phyloP scores from a whole-genome alignment of 768 basidiomycete genomes.

The Amanita pallidorosea region DNA sequence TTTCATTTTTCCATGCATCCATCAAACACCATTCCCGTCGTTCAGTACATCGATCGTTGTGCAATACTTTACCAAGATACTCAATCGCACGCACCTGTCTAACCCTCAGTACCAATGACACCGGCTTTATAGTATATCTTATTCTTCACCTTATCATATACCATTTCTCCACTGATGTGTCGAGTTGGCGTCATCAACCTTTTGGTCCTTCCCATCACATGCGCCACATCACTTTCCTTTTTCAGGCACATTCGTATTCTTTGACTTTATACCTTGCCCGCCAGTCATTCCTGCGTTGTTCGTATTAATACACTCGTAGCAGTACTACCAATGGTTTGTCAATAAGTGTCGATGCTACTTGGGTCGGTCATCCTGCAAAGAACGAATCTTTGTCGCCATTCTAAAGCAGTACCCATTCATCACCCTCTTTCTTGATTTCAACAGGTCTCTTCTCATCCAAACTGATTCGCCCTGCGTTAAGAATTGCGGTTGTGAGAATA shows the following conservation, averaged over 20 bases:
- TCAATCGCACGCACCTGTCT: conserved; percentile 18
- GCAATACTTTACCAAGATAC: conserved; percentile 22
- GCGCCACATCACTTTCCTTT: conserved; percentile 5
- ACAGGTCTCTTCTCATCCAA: conserved; percentile 86
- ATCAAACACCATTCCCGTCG: conserved; percentile 42
- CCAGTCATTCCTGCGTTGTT: conserved; percentile 11
- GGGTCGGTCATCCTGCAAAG: background rate
- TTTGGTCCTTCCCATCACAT: conserved; percentile 22
- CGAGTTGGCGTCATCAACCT: conserved; percentile 22
- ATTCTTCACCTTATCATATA: conserved; percentile 76
- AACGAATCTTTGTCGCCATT: background rate
- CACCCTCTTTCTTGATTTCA: conserved; percentile 55
- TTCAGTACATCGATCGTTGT: conserved; percentile 38
- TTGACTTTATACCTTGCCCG: conserved; percentile 8
- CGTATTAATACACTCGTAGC: conserved; percentile 4
- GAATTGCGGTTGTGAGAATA: conserved; percentile 76
- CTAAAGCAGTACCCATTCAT: conserved; percentile 44
- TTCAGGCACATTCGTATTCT: conserved; percentile 4
- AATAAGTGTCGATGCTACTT: conserved; percentile 2
- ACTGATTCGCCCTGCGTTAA: conserved; percentile 84
- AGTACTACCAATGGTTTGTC: conserved; percentile 2
- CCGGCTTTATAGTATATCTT: conserved; percentile 65
- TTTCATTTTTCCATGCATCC: conserved; percentile 25
- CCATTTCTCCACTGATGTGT: conserved; percentile 21
- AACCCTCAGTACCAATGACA: conserved; percentile 21